phyloP scores from a whole-genome alignment of 164 flowering plant species.

The Platanus orientalis region DNA sequence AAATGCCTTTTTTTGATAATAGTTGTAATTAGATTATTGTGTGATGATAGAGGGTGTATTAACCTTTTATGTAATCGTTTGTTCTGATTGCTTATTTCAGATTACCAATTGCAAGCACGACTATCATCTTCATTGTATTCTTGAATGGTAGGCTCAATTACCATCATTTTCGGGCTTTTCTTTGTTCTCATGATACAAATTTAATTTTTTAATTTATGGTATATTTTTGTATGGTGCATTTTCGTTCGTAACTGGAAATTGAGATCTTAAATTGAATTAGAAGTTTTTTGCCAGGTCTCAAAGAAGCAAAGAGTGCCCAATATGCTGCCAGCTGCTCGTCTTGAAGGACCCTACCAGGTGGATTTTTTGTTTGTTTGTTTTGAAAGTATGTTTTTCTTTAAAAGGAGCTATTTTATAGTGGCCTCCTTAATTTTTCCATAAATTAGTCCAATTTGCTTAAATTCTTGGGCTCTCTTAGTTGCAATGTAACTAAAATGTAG shows the following conservation, averaged over 20 bases:
- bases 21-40: too few species aligned
- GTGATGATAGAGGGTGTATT: neutral
- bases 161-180: neutral
- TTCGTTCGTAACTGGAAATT: neutral
- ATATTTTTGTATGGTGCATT: too few species aligned
- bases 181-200: constrained; percentile 1
- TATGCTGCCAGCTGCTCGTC: constrained; percentile 60
- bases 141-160: constrained; percentile 55
- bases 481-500: neutral
- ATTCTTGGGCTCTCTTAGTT: neutral
- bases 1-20: too few species aligned
- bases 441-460: neutral
- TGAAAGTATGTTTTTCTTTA: neutral
- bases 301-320: constrained; percentile 84
- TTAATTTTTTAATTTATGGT: too few species aligned
- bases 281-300: constrained; percentile 48
- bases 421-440: neutral
- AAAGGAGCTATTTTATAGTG: neutral
- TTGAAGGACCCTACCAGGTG: constrained; percentile 66
- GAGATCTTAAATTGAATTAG: constrained; percentile 4
- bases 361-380: neutral
- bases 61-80: neutral
- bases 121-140: constrained; percentile 82
- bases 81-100: constrained; percentile 32
- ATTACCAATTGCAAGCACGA: constrained; percentile 73